A percentile compares a stretch with the other conserved stretches of the same genome.
Evolutionary conservation across 129 eudicot genomes (phyloP).

Genomic region (Escallonia rubra): DNA sequence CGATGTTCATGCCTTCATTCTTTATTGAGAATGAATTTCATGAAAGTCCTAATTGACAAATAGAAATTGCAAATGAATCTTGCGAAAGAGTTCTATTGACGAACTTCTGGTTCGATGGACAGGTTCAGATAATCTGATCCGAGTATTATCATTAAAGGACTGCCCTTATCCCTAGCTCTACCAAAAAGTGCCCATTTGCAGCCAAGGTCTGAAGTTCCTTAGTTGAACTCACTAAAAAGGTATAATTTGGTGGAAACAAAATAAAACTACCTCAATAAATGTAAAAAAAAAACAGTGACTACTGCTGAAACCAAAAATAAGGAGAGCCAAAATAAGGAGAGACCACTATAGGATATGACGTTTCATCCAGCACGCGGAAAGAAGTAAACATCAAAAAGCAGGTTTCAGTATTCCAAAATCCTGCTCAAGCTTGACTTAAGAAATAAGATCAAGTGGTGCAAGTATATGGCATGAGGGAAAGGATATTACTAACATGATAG

Average conservation of each 20-base stretch:
- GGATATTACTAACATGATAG: constrained; percentile 54
- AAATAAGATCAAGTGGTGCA: not conserved
- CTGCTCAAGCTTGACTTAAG: constrained; percentile 7
- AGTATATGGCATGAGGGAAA: not conserved
- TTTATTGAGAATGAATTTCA: no score
- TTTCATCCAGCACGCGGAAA: not conserved
- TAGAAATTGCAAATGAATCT: no score
- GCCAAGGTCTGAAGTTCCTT: not conserved
- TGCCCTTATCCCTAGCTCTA: no score
- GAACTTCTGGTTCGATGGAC: no score
- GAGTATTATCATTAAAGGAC: no score
- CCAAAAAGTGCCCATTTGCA: no score
- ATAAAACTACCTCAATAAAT: not conserved
- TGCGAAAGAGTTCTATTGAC: no score
- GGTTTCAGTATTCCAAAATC: not conserved
- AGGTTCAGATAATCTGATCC: no score
- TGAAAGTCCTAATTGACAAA: no score
- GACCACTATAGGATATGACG: not conserved
- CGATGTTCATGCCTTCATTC: no score
- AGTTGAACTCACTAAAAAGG: not conserved
- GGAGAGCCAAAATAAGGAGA: constrained; percentile 1
- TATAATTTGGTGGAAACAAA: not conserved
- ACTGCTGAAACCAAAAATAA: constrained; percentile 1
- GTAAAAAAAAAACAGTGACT: not conserved
- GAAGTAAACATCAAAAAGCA: not conserved